Base-by-base conservation (phyloP, 768 basidiomycete genomes). In the Postia placenta region DNA sequence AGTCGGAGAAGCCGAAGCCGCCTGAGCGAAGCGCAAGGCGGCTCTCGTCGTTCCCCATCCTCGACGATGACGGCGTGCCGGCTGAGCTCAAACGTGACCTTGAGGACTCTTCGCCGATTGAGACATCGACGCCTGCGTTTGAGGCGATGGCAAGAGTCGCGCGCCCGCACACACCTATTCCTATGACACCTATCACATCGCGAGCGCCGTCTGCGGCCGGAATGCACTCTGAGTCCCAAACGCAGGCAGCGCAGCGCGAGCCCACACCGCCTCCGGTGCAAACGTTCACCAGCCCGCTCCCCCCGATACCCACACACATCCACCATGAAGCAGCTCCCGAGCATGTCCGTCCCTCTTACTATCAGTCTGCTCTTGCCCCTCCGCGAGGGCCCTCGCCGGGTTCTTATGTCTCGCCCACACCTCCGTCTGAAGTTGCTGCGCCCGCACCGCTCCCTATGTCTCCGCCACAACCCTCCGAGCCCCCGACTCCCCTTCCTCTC, bases 401-500 rank as follows among this genome's bases (percentile, higher is more conserved):
- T 45, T 26, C 48, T 51, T 22, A 49, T 45, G 4, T 47, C 48
- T 44, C 45, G 27, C 38, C 38, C 19, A 22, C 43, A 5, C 53
- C 53, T 5, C 47, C 41, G n/a, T 15, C 36, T 11, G 53, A 54
- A 35, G 47, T 48, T 14, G 47, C 37, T 4, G 48, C 49, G 2
- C 57, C 57, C 6, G 54, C 49, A n/a, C 57, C 57, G 30, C 54
- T 58, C 5, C 57, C 57, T 12, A 35, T 55, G 1, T 58, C 57
- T 15, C 57, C 57, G 9, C 57, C 57, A 14, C 36, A 37, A 11
- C 49, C 43, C 12, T 42, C 48, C 17, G 57, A 55, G 11, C 44
- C 50, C 20, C 54, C 54, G 12, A 58, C 54, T 2, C 57, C 57
- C 0, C 42, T 55, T 26, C 54, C 59, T 22, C 55, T 56, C 33